Evolutionary conservation across 768 basidiomycete genomes (phyloP).

Genomic region (Dentipellis fragilis): DNA sequence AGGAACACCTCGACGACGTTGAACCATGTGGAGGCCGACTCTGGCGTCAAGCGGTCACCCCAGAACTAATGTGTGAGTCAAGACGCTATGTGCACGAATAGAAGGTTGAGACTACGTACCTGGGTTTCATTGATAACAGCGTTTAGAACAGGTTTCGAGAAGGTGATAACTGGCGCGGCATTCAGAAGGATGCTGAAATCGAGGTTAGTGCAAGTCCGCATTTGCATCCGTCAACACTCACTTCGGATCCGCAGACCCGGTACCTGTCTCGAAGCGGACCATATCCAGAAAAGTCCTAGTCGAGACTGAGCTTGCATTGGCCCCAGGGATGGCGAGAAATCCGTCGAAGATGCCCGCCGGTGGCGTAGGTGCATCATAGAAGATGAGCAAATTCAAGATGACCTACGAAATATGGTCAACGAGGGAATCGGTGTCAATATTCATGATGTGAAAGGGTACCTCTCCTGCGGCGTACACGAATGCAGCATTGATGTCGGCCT

Average conservation of each 20-base stretch:
- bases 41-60: background rate
- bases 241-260: too few relatives aligned
- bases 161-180: too few relatives aligned
- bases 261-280: too few relatives aligned
- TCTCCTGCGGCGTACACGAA: background rate
- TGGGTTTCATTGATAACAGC: background rate
- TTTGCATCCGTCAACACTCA: too few relatives aligned
- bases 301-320: too few relatives aligned
- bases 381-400: background rate
- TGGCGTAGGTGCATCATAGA: slow-evolving; percentile 1
- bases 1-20: slow-evolving; percentile 1
- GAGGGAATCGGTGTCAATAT: too few relatives aligned
- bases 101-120: background rate
- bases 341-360: background rate
- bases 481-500: background rate
- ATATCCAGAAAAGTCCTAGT: too few relatives aligned
- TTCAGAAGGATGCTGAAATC: too few relatives aligned
- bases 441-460: background rate
- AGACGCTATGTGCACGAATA: background rate
- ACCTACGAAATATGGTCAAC: too few relatives aligned
- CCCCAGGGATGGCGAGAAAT: background rate
- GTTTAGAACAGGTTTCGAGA: background rate
- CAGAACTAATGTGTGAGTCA: background rate
- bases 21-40: background rate
- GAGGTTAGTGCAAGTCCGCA: too few relatives aligned